These are phyloP conservation scores for Cymodocea nodosa DNA, from an alignment of 116 monocot species.

Conservation along the genomic window DNA sequence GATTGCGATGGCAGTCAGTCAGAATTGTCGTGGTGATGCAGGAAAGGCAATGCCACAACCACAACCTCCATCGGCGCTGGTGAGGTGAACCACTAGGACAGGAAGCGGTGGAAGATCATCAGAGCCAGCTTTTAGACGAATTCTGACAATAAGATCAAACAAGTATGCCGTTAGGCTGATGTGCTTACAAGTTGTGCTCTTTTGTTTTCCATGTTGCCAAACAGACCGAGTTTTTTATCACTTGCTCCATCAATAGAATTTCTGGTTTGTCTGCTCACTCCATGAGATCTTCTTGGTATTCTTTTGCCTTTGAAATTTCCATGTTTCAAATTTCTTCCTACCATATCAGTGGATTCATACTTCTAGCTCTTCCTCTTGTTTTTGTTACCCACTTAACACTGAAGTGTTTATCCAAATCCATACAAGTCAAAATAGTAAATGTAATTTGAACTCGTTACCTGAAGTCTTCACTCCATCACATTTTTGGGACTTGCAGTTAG, in stretches of 20 bases:
- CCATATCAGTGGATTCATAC: neutral
- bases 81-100: neutral
- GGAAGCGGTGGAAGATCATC: constrained; percentile 5
- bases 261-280: too few relatives aligned
- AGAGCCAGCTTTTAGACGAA: constrained; percentile 7
- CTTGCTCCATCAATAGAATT: too few relatives aligned
- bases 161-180: neutral
- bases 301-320: neutral
- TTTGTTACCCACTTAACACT: too few relatives aligned
- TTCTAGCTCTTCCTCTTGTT: neutral
- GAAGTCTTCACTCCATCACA: too few relatives aligned
- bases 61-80: neutral
- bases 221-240: too few relatives aligned
- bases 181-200: neutral
- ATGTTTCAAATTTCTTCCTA: neutral
- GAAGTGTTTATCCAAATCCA: too few relatives aligned
- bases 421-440: too few relatives aligned
- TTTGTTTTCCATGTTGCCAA: too few relatives aligned
- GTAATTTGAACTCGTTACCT: too few relatives aligned
- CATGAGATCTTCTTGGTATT: too few relatives aligned
- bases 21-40: neutral
- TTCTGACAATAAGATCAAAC: neutral
- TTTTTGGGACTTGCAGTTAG: too few relatives aligned
- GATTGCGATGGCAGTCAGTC: neutral
- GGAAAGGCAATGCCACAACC: neutral